These are phyloP conservation scores for Melanogaster broomeanus DNA, from an alignment of 768 basidiomycete genomes.

Conservation along the genomic window DNA sequence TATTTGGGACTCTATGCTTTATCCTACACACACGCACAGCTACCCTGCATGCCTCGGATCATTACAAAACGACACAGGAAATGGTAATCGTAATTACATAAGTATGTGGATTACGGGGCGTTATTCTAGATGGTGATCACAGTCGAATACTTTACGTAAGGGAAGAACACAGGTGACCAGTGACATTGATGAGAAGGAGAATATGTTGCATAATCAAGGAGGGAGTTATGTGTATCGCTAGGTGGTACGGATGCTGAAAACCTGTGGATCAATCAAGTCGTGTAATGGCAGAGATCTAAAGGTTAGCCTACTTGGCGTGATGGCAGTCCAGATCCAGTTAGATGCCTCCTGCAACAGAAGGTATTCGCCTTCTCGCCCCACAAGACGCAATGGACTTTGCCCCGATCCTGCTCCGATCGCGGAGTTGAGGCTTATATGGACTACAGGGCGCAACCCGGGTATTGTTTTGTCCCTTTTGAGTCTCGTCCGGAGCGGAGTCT, in stretches of 20 bases:
- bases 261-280: constrained; percentile 10
- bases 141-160: neutral
- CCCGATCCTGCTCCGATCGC: constrained; percentile 24
- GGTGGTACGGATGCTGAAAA: constrained; percentile 2
- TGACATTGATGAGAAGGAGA: neutral
- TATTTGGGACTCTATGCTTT: neutral
- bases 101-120: neutral
- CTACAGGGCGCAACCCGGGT: constrained; percentile 17
- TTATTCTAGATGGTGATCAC: neutral
- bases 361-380: constrained; percentile 31
- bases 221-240: neutral
- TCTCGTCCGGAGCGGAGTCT: constrained; percentile 1
- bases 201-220: neutral
- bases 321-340: constrained; percentile 9
- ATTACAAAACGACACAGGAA: neutral
- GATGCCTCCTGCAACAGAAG: constrained; percentile 35
- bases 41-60: neutral
- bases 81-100: neutral
- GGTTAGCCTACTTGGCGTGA: neutral
- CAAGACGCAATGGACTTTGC: constrained; percentile 21
- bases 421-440: constrained; percentile 18
- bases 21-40: neutral
- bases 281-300: constrained; percentile 11
- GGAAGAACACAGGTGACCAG: neutral
- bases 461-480: constrained; percentile 13